A percentile compares a stretch with the other conserved stretches of the same genome.
These are phyloP conservation scores for Oidiodendron maius DNA, from an alignment of 495 filamentous ascomycete genomes.

Conservation along the genomic window DNA sequence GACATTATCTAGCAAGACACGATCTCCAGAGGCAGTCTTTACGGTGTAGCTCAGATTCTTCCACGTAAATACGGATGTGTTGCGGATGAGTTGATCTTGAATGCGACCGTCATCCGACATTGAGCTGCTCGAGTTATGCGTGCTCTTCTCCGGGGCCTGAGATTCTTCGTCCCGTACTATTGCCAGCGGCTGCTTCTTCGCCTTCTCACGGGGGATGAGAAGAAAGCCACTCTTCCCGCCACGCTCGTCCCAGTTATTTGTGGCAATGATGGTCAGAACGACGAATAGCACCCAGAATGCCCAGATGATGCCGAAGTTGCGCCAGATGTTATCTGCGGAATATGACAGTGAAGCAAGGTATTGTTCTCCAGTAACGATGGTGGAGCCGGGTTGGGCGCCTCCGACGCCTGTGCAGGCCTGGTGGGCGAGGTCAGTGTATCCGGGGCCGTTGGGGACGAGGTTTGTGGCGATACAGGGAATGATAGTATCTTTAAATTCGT, in stretches of 20 bases:
- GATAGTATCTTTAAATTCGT: conserved; percentile 29
- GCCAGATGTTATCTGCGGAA: conserved; percentile 57
- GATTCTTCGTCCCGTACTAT: conserved; percentile 25
- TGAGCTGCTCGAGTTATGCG: conserved; percentile 25
- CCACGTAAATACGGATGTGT: conserved; percentile 56
- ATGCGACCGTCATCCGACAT: conserved; percentile 24
- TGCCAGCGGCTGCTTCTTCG: conserved; percentile 21
- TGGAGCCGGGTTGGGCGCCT: conserved; percentile 44
- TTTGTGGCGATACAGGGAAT: conserved; percentile 47
- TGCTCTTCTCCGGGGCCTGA: conserved; percentile 24
- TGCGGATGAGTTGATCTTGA: conserved; percentile 37
- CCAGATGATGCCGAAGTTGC: conserved; percentile 73
- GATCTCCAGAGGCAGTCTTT: conserved; percentile 53
- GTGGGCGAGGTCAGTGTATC: conserved; percentile 39
- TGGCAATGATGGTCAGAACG: conserved; percentile 48
- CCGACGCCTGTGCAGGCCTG: conserved; percentile 56
- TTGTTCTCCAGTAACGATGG: conserved; percentile 57
- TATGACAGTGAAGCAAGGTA: conserved; percentile 63
- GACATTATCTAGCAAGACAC: conserved; percentile 64
- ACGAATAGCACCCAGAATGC: conserved; percentile 58
- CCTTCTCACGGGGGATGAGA: conserved; percentile 32
- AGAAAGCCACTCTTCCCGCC: conserved; percentile 19
- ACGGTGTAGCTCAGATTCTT: conserved; percentile 59
- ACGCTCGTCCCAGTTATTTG: conserved; percentile 24
- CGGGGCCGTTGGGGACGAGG: conserved; percentile 56